Percentiles rank a stretch among this genome's conserved stretches.
phyloP scores from a whole-genome alignment of 2,329 filamentous ascomycete species.

The Calonectria pseudoturangicola region DNA sequence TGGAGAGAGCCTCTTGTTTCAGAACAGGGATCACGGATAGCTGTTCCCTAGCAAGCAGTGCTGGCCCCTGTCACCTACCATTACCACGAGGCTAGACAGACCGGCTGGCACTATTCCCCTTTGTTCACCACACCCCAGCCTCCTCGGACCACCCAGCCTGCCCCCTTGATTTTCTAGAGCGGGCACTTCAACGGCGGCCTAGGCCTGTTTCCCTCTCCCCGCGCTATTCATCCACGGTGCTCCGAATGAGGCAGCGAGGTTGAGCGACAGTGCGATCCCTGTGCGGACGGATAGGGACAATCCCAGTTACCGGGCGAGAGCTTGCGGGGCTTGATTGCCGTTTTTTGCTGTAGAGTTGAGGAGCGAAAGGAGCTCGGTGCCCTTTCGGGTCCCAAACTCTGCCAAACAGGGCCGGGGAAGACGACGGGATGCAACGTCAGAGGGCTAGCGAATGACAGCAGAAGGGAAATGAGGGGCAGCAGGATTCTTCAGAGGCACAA shows the following conservation, averaged over 20 bases:
- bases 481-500: constrained; percentile 27
- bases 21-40: constrained; percentile 50
- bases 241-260: constrained; percentile 40
- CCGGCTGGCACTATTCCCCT: constrained; percentile 47
- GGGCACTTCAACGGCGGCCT: constrained; percentile 51
- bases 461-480: constrained; percentile 1
- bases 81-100: constrained; percentile 41
- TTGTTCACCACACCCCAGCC: constrained; percentile 44
- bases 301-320: constrained; percentile 27
- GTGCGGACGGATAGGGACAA: neutral
- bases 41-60: constrained; percentile 35
- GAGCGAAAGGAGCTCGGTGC: constrained; percentile 25
- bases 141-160: constrained; percentile 43
- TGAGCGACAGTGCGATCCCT: constrained; percentile 36
- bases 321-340: constrained; percentile 31
- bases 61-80: constrained; percentile 14
- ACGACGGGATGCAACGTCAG: constrained; percentile 19
- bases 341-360: constrained; percentile 23
- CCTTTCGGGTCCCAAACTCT: constrained; percentile 6
- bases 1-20: constrained; percentile 54
- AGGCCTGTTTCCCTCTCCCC: constrained; percentile 45
- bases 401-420: constrained; percentile 10
- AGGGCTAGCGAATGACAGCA: constrained; percentile 12
- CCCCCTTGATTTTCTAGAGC: constrained; percentile 44
- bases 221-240: constrained; percentile 46